Base-by-base conservation (phyloP, 1,139 yeast genomes). In the Zygoascus meyerae region DNA sequence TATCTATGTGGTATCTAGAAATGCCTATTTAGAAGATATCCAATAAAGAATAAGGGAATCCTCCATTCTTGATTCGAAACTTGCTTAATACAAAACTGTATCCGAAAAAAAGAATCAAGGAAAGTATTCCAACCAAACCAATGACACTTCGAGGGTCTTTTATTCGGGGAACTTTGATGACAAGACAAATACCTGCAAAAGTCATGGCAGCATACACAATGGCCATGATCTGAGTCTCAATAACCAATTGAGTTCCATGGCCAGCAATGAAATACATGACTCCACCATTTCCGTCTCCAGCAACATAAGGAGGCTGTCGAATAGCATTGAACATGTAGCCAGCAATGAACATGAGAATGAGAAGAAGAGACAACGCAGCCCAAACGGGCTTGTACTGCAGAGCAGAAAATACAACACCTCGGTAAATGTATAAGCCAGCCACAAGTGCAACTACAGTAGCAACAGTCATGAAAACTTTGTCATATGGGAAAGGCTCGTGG, bases 311-410 rank as follows among this genome's bases (percentile, higher is more conserved):
- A 7, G 82, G 75, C 38, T 77, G 77, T 63, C 97, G 79, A 54
- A 92, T 92, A 57, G 79, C 78, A 64, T 87, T 89, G 75, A 80
- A 92, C 98, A 92, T 92, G 67, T 89, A 86, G 12, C 98, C 98
- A 10, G 94, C 74, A 45, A 79, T 81, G 71, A 90, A 86, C 58
- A 89, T 69, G 52, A 90, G 71, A 26, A 86, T 75, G 11, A 77
- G 60, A 39, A 84, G 70, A 17, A 86, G 69, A 3, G 86, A 73
- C 12, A 74, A 48, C 3, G 78, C 75, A 43, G 83, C 81, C 95
- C 95, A 87, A 45, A 83, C 59, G 52, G 77, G 76, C 52, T 68
- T 73, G 40, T 72, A 65, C 32, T 65, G 62, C 29, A 66, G 52
- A 30, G 77, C 42, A 28, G 57, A 53, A 8, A 56, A 29, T 34